Base-by-base conservation (phyloP, 805 yeast species). In the Tanozyma kutaoensis region DNA sequence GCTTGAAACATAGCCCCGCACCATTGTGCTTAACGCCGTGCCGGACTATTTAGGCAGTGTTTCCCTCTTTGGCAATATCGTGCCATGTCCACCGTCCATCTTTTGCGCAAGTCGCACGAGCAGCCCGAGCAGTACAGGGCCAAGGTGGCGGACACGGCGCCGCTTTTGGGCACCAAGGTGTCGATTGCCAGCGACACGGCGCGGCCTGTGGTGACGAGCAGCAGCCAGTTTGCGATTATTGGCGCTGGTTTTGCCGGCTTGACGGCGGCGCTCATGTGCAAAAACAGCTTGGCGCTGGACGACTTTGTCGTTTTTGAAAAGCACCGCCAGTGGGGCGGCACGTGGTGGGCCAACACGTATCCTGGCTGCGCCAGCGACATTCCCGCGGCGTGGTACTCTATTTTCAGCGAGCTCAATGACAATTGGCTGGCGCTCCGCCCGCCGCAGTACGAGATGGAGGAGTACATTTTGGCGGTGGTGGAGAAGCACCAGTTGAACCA, bases 351-450 rank as follows among this genome's bases (percentile, higher is more conserved):
- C 12, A 58, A 58, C 34, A 53, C 62, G 4, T 58, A 57, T 31
- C 65, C 65, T 3, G 63, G 63, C 1, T 54, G 62, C 36, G 62
- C 63, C n/a, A 47, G 53, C 14, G 65, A 58, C 39, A 54, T 58
- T 25, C 64, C 64, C 6, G 62, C 62, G 2, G 28, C 53, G 15
- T 58, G 60, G 61, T 58, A 58, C 33, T 50, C 57, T 11, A 44
- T 45, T 24, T 50, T 42, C 20, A 38, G 39, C 21, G 61, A 49
- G 30, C 44, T 56, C 34, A 55, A 48, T 29, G 37, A 34, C 15
- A 50, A 46, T 20, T 58, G 65, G 65, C 44, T 52, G 27, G 42
- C 42, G 24, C 26, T 55, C 16, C 51, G 58, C 19, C 65, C 65
- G 5, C 63, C 62, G 1, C 62, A 57, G 31, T 48, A 42, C 31